Base-by-base conservation (phyloP, 805 yeast genomes). In the Metschnikowia borealis region DNA sequence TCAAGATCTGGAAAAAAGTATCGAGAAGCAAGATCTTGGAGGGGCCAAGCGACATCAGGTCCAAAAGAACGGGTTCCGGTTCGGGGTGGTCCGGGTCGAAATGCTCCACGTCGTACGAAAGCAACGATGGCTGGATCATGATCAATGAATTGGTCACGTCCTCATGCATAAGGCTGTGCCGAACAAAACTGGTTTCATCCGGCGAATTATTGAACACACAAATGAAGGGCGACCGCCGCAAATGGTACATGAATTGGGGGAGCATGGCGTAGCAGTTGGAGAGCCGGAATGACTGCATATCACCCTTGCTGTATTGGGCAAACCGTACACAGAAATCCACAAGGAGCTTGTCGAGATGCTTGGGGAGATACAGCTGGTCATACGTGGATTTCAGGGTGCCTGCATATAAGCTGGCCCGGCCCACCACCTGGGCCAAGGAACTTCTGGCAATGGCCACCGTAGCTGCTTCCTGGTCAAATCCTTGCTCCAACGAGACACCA, bases 381-480 rank as follows among this genome's bases (percentile, higher is more conserved):
- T 40, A 58, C 0, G 55, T 51, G 7, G 63, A 54, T 17, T 60
- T 50, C 41, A 51, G 56, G 5, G 54, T 50, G 6, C 29, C 31
- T 11, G 42, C 13, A 18, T 45, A 29, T 18, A 45, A 38, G 33
- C 45, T 34, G 17, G 45, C 37, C 29, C 42, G 29, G 42, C 54
- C 51, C 29, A 47, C 32, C 2, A 49, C 51, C 4, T 55, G 52
- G 5, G 57, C 48, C 20, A 82, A 67, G 0, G 83, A 78, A 29
- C 77, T 75, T 54, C 88, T 71, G 1, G 86, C 82, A 55, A 82
- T 65, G 38, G 83, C 64, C 0, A 84, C 85, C 3, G 84, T 76
- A 0, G 87, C 85, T 11, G 85, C 84, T 60, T 84, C 88, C 63
- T 84, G 88, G 62, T 84, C 89, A 61, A 84, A 83, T 14, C 77